These are phyloP conservation scores for Pholiota molesta DNA, from an alignment of 768 basidiomycete genomes.

Conservation along the genomic window DNA sequence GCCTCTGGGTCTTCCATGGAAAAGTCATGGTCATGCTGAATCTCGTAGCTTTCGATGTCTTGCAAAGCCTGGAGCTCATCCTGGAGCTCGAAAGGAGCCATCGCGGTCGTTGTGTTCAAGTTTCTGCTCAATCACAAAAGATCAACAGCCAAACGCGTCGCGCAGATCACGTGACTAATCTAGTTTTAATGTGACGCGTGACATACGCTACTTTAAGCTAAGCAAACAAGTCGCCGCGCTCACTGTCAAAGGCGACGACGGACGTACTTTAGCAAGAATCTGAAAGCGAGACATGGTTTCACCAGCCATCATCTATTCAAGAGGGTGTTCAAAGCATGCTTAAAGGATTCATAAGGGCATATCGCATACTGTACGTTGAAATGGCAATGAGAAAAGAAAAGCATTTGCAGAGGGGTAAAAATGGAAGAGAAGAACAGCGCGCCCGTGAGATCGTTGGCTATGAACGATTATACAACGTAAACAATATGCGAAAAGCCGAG, in stretches of 20 bases:
- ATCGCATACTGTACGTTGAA: constrained; percentile 19
- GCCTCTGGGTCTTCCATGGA: constrained; percentile 53
- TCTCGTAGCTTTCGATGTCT: constrained; percentile 63
- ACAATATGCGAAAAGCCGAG: constrained; percentile 15
- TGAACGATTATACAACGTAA: constrained; percentile 11
- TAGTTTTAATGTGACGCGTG: background rate
- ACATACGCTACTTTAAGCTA: no score
- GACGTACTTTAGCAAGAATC: no score
- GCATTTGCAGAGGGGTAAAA: constrained; percentile 13
- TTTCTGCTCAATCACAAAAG: background rate
- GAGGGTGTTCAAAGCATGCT: constrained; percentile 5
- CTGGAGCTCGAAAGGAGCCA: constrained; percentile 67
- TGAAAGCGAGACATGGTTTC: no score
- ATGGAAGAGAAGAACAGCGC: constrained; percentile 11
- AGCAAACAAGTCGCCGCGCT: no score
- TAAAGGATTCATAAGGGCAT: constrained; percentile 17
- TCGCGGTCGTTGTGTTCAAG: constrained; percentile 3
- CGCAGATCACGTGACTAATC: constrained; percentile 13
- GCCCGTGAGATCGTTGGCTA: constrained; percentile 12
- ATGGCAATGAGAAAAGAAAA: constrained; percentile 3
- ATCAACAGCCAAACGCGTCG: constrained; percentile 13
- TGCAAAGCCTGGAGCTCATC: constrained; percentile 73
- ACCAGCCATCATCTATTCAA: background rate
- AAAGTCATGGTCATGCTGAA: constrained; percentile 70
- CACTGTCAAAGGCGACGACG: no score